Conservation (phyloP, 768 basidiomycete genomes). For the Russula ochroleuca region DNA sequence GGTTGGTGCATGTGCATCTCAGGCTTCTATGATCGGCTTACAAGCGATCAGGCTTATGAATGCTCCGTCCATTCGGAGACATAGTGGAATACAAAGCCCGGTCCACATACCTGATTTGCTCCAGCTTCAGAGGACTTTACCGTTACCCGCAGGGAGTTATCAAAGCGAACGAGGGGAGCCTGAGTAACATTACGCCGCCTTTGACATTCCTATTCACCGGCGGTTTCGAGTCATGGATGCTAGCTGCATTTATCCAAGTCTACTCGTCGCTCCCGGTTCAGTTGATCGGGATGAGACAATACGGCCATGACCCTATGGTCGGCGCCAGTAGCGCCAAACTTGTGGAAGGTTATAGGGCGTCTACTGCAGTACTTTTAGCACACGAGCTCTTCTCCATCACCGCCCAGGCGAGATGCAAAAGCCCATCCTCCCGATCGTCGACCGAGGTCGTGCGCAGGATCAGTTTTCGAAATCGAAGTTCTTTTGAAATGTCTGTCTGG, state of each 20-base stretch:
- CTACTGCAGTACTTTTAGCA: neutral
- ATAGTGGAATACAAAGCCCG: neutral
- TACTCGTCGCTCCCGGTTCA: neutral
- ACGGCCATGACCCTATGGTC: neutral
- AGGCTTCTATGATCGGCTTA: neutral
- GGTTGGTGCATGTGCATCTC: neutral
- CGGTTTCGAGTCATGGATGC: neutral
- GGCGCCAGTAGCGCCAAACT: neutral
- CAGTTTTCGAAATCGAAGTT: too few species aligned
- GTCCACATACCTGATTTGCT: neutral
- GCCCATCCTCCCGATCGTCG: too few species aligned
- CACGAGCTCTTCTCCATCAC: too few species aligned
- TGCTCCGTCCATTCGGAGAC: neutral
- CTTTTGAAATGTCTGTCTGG: too few species aligned
- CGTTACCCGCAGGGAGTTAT: too few species aligned
- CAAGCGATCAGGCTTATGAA: neutral
- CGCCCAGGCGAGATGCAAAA: too few species aligned
- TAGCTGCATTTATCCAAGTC: neutral
- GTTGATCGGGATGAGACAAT: neutral
- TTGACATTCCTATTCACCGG: too few species aligned
- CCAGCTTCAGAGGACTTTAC: neutral
- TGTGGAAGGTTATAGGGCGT: neutral
- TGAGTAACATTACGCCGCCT: too few species aligned
- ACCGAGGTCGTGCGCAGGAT: too few species aligned
- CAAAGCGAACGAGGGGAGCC: too few species aligned